Evolutionary conservation across 2,329 filamentous ascomycete genomes (phyloP).

Genomic region (Blumeria hordei): DNA sequence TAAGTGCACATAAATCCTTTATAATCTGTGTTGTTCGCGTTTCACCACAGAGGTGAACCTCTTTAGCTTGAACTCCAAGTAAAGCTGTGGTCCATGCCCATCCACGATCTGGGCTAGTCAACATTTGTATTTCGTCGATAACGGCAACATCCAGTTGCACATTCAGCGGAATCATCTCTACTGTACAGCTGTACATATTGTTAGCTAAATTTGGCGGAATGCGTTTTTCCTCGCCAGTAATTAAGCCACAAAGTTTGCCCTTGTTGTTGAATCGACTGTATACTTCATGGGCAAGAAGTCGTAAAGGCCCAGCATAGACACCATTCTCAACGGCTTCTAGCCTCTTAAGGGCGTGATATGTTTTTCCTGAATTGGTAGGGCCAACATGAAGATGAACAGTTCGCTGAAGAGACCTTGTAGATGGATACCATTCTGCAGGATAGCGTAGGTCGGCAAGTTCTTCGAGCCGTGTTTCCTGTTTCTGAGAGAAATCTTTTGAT

Average conservation of each 20-base stretch:
- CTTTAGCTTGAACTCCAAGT: constrained; percentile 63
- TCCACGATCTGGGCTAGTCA: constrained; percentile 53
- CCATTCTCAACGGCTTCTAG: constrained; percentile 54
- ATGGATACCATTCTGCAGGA: constrained; percentile 80
- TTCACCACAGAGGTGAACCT: constrained; percentile 87
- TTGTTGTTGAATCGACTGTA: constrained; percentile 65
- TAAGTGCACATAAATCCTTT: constrained; percentile 47
- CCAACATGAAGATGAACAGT: constrained; percentile 84
- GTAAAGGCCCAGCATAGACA: constrained; percentile 74
- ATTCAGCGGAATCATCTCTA: constrained; percentile 52
- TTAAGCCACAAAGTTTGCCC: constrained; percentile 49
- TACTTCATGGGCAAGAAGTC: constrained; percentile 82
- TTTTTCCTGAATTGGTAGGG: constrained; percentile 95
- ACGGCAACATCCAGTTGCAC: constrained; percentile 56
- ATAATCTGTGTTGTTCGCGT: constrained; percentile 60
- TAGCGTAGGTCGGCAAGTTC: constrained; percentile 62
- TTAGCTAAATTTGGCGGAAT: constrained; percentile 32
- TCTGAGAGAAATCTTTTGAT: constrained; percentile 29
- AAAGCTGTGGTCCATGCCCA: constrained; percentile 90
- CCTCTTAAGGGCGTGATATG: constrained; percentile 73
- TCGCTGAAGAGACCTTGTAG: constrained; percentile 54
- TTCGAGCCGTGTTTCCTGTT: constrained; percentile 23
- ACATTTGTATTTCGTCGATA: constrained; percentile 98
- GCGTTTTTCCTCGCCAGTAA: constrained; percentile 80
- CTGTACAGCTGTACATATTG: constrained; percentile 63